Conservation (phyloP, 2,329 filamentous ascomycete species). For the Aciculosporium take region DNA sequence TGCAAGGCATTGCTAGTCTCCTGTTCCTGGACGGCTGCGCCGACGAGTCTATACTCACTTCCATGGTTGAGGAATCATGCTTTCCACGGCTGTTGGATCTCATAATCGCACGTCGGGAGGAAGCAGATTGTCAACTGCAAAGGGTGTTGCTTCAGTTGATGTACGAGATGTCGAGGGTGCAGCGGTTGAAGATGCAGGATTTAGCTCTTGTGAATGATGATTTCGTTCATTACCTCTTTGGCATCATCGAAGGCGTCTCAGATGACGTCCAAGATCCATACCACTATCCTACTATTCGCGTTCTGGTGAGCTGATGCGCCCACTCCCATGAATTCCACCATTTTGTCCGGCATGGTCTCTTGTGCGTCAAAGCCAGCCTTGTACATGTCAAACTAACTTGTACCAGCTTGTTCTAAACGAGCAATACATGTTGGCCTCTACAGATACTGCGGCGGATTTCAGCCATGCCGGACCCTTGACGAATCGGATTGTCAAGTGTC, state of each 20-base stretch:
- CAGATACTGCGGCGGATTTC: conserved; percentile 29
- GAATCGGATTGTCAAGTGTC: conserved; percentile 83
- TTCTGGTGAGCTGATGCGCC: conserved; percentile 48
- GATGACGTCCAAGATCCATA: conserved; percentile 85
- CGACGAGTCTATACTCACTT: conserved; percentile 64
- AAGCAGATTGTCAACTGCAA: conserved; percentile 59
- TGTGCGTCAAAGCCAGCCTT: no score
- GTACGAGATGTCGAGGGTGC: conserved; percentile 93
- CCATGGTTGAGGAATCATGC: conserved; percentile 75
- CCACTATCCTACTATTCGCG: conserved; percentile 87
- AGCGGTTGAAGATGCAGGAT: conserved; percentile 64
- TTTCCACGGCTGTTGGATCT: conserved; percentile 76
- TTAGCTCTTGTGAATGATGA: conserved; percentile 62
- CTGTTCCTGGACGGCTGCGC: conserved; percentile 74
- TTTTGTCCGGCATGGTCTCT: not conserved
- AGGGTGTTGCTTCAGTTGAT: conserved; percentile 72
- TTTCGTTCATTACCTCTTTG: conserved; percentile 73
- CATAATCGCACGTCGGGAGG: conserved; percentile 50
- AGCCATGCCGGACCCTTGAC: conserved; percentile 47
- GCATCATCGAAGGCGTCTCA: conserved; percentile 75
- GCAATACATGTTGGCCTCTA: conserved; percentile 82
- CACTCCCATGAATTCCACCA: not conserved
- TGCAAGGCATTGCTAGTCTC: conserved; percentile 72
- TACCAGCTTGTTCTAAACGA: conserved; percentile 82
- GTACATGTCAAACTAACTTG: conserved; percentile 8